Conservation (phyloP, 768 basidiomycete species). For the Hypsizygus marmoreus region DNA sequence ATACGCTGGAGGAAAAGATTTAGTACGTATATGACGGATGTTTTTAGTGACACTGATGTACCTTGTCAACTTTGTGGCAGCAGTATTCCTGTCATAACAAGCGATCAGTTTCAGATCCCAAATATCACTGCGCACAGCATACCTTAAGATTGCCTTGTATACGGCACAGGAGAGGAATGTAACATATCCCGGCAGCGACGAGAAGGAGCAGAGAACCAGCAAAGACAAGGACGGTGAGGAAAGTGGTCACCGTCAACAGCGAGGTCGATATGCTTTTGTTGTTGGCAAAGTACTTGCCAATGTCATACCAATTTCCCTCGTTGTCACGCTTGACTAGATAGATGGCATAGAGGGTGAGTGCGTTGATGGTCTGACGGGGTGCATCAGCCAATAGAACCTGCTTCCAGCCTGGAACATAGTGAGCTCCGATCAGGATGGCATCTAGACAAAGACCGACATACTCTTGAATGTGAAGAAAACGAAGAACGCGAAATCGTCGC, state of each 20-base stretch:
- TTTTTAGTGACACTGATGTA: conserved; percentile 27
- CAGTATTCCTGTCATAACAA: conserved; percentile 76
- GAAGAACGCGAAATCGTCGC: conserved; percentile 98
- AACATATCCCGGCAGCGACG: conserved; percentile 81
- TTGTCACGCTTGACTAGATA: conserved; percentile 47
- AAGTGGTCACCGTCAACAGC: conserved; percentile 82
- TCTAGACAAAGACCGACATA: conserved; percentile 33
- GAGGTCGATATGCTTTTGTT: conserved; percentile 74
- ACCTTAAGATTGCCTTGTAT: conserved; percentile 98
- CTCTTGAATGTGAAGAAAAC: conserved; percentile 99
- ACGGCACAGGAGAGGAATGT: conserved; percentile 92
- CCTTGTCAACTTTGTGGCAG: conserved; percentile 99
- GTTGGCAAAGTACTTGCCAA: conserved; percentile 78
- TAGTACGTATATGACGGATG: neutral
- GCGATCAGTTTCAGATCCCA: neutral
- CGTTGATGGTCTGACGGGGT: conserved; percentile 97
- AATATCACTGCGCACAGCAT: conserved; percentile 13
- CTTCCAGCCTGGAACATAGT: conserved; percentile 67
- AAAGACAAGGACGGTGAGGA: conserved; percentile 90
- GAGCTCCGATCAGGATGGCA: neutral
- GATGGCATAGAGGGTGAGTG: conserved; percentile 93
- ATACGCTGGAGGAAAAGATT: conserved; percentile 70
- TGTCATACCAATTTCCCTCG: conserved; percentile 60
- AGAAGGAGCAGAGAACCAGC: conserved; percentile 80
- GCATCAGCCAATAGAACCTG: conserved; percentile 89